Conservation (phyloP, 129 eudicot species). For the Smallanthus sonchifolius region DNA sequence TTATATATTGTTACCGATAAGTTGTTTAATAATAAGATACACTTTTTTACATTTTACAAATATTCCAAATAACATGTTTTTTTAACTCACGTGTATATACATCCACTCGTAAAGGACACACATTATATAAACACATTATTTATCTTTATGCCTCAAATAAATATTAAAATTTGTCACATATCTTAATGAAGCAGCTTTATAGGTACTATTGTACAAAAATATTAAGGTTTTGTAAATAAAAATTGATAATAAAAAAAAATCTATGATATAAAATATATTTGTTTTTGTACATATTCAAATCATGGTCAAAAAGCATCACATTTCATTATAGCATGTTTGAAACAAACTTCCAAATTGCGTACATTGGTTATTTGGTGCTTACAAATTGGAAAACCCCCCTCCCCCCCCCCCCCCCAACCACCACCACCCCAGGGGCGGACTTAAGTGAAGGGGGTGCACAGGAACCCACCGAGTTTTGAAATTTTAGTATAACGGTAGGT, state of each 20-base stretch:
- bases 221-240: not conserved
- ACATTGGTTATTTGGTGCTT: conserved; percentile 3
- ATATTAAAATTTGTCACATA: not conserved
- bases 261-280: not conserved
- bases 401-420: no score
- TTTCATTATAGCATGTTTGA: conserved; percentile 5
- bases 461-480: no score
- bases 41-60: not conserved
- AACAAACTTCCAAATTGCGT: conserved; percentile 18
- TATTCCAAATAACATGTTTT: conserved; percentile 6
- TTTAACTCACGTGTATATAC: conserved; percentile 12
- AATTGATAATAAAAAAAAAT: not conserved
- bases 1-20: no score
- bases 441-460: no score
- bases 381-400: no score
- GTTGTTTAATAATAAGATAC: no score
- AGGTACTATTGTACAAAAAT: conserved; percentile 10
- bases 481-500: no score
- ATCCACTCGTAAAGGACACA: not conserved
- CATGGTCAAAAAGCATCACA: conserved; percentile 31
- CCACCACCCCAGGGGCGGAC: no score
- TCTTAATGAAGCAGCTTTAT: conserved; percentile 13
- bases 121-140: conserved; percentile 11
- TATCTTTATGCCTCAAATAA: not conserved
- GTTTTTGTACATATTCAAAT: not conserved